These are phyloP conservation scores for Beauveria sp. DNA, from an alignment of 2,329 filamentous ascomycete genomes.

Conservation along the genomic window DNA sequence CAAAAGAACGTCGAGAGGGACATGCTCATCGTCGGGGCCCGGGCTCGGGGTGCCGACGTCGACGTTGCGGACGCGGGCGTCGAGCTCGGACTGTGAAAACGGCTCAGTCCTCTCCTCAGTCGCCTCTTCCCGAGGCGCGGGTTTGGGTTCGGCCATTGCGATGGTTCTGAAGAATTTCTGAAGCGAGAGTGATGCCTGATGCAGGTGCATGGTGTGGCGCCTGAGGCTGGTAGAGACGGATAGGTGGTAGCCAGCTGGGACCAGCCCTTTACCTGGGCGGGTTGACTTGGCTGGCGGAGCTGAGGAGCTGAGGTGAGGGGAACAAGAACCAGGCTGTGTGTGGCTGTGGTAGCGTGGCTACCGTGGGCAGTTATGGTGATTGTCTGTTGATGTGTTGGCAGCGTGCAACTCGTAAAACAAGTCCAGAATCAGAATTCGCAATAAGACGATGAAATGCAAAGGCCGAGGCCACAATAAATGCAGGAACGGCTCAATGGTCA, in stretches of 20 bases:
- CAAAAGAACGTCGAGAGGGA: slow-evolving; percentile 47
- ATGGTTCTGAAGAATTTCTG: slow-evolving; percentile 12
- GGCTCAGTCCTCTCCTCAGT: slow-evolving; percentile 50
- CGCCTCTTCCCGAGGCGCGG: slow-evolving; percentile 28
- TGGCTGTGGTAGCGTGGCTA: slow-evolving; percentile 1
- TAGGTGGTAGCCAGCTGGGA: neutral
- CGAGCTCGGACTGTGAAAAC: slow-evolving; percentile 49
- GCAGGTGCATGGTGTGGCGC: slow-evolving; percentile 16
- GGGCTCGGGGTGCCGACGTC: slow-evolving; percentile 32
- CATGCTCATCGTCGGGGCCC: slow-evolving; percentile 30
- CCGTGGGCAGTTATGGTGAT: neutral
- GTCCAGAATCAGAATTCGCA: slow-evolving; percentile 11
- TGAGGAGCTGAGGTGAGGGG: neutral
- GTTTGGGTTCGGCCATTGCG: slow-evolving; percentile 39
- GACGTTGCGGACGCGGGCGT: slow-evolving; percentile 39
- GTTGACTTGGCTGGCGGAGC: neutral
- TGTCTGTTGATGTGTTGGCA: slow-evolving; percentile 1
- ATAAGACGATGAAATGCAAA: slow-evolving; percentile 11
- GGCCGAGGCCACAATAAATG: slow-evolving; percentile 19
- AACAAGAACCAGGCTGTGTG: neutral
- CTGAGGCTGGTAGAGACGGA: slow-evolving; percentile 7
- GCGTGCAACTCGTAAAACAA: slow-evolving; percentile 6
- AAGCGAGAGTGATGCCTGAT: slow-evolving; percentile 13
- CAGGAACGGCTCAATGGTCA: slow-evolving; percentile 16
- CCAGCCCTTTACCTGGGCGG: neutral